Evolutionary conservation across 495 filamentous ascomycete species (phyloP), one percentile per base, ranked within the genome.

Genomic region (Coniosporium apollinis): DNA sequence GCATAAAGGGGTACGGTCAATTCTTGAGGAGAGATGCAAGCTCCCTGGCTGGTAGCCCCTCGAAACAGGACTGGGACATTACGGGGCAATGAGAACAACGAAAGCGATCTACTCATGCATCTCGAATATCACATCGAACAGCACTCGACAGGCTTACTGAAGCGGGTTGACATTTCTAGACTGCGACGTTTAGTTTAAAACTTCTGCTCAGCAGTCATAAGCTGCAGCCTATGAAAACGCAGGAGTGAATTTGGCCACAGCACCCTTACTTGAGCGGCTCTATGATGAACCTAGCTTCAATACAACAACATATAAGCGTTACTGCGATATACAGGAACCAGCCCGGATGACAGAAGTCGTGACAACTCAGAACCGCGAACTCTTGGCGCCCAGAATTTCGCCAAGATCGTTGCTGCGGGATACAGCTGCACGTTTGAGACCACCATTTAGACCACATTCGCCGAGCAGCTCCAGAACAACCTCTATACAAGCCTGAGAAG

Each of bases 1-100:
- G 66, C 0, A 44, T 52, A 32, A 67, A 65, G 42, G 58, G 58
- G 7, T 61, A 60, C 51, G 72, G 70, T 0, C 33, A 61, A 43
- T 76, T 67, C 49, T 21, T 72, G 36, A 68, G 66, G 22, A 26
- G 22, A 26, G 7, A 26, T 26, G 22, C 22, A 26, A n/a, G 22
- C 22, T 26, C 22, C 22, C 7, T 26, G n/a, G 7, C 22, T 26
- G 6, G 22, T 26, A 26, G 7, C 22, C n/a, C n/a, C 22, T 26
- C 7, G 22, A 26, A 26, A 6, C 22, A 26, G n/a, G 22, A 26
- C 22, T n/a, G 22, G n/a, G 22, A n/a, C 7, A 6, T 26, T 26
- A 26, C 7, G n/a, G 6, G 22, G 22, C 22, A 26, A 26, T n/a
- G n/a, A n/a, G n/a, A 7, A 6, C 6, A 26, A 26, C 6, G 6